Evolutionary conservation across 129 eudicot species (phyloP).

Genomic region (Chrysanthemum lavandulifolium): DNA sequence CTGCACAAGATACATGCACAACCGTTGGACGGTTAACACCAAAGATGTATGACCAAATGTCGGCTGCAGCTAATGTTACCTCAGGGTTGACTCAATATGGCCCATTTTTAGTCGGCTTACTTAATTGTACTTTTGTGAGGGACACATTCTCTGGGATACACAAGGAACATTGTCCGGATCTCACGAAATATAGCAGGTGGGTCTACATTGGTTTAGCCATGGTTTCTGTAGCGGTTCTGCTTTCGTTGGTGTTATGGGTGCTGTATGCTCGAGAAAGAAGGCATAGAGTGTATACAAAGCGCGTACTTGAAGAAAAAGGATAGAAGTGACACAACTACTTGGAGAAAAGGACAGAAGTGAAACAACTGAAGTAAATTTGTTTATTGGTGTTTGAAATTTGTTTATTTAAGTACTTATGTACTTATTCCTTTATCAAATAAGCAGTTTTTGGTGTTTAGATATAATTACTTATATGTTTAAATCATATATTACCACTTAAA

Average conservation of each 20-base stretch:
- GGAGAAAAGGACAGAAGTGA: conserved; percentile 11
- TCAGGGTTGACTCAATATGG: conserved; percentile 54
- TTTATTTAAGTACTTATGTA: too few relatives aligned
- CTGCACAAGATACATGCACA: conserved; percentile 47
- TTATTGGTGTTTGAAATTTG: too few relatives aligned
- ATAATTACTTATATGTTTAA: too few relatives aligned
- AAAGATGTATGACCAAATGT: conserved; percentile 59
- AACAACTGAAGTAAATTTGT: neutral
- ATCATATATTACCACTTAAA: too few relatives aligned
- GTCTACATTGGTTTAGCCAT: conserved; percentile 63
- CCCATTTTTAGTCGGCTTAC: conserved; percentile 53
- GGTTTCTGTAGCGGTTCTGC: conserved; percentile 63
- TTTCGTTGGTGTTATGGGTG: conserved; percentile 70
- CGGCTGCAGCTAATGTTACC: conserved; percentile 65
- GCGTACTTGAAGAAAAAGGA: neutral
- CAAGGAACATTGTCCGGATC: conserved; percentile 52
- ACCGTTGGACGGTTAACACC: conserved; percentile 83
- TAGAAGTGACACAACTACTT: too few relatives aligned
- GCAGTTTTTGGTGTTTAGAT: too few relatives aligned
- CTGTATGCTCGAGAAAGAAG: conserved; percentile 83
- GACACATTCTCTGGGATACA: conserved; percentile 46
- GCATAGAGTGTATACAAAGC: conserved; percentile 60
- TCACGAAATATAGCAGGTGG: conserved; percentile 57
- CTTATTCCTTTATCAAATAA: too few relatives aligned
- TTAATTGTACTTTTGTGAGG: conserved; percentile 65